Percentiles rank a stretch among this genome's conserved stretches.
Evolutionary conservation across 371 early-diverging fungal species (phyloP).

Genomic region (Mortierella sp.): DNA sequence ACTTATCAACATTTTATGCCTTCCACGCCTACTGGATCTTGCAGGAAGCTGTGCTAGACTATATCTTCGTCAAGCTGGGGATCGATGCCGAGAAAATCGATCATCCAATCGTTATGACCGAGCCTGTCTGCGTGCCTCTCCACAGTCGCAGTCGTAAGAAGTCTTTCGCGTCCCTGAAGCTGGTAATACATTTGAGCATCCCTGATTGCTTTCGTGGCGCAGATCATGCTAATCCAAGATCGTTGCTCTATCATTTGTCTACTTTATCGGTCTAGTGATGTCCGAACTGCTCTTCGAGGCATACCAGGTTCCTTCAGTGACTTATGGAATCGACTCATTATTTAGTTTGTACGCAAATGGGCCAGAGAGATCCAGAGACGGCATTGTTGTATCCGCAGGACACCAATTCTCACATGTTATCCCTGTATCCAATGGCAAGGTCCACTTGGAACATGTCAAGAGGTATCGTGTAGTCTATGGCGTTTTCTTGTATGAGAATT

Average conservation of each 20-base stretch:
- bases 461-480: slow-evolving; percentile 54
- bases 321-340: slow-evolving; percentile 88
- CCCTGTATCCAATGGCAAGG: slow-evolving; percentile 74
- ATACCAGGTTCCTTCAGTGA: slow-evolving; percentile 79
- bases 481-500: background rate
- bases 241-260: background rate
- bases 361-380: slow-evolving; percentile 60
- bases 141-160: slow-evolving; percentile 76
- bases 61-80: slow-evolving; percentile 84
- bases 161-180: background rate
- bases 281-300: slow-evolving; percentile 90
- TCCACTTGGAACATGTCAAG: slow-evolving; percentile 67
- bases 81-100: slow-evolving; percentile 71
- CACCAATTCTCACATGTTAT: slow-evolving; percentile 80
- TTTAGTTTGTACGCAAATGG: slow-evolving; percentile 85
- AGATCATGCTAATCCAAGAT: background rate
- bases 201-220: too few relatives aligned
- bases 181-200: too few relatives aligned
- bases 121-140: slow-evolving; percentile 80
- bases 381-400: slow-evolving; percentile 80
- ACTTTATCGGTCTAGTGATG: slow-evolving; percentile 61
- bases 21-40: background rate
- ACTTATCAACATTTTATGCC: too few relatives aligned
- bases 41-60: slow-evolving; percentile 86
- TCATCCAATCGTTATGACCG: slow-evolving; percentile 89